Conservation (phyloP, 2,329 filamentous ascomycete genomes). For the Plenodomus tracheiphilus region DNA sequence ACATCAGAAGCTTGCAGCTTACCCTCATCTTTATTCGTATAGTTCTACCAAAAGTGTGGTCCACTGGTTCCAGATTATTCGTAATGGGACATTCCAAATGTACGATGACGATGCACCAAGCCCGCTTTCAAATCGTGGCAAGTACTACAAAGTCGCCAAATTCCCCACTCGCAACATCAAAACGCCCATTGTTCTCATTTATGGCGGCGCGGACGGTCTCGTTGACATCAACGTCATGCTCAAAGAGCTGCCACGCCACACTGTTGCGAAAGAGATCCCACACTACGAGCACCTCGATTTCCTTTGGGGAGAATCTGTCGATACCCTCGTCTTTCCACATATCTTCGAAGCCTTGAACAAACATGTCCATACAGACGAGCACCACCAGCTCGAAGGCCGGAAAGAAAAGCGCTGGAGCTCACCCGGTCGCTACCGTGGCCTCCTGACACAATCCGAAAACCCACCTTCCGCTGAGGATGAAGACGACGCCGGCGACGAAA, state of each 20-base stretch:
- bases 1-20: constrained; percentile 91
- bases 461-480: constrained; percentile 25
- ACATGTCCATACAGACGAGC: constrained; percentile 47
- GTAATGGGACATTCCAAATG: constrained; percentile 96
- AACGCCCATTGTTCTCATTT: constrained; percentile 90
- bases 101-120: constrained; percentile 92
- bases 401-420: constrained; percentile 33
- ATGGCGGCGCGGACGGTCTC: constrained; percentile 89
- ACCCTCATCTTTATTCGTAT: constrained; percentile 94
- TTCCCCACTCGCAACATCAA: constrained; percentile 98
- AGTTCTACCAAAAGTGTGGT: constrained; percentile 96
- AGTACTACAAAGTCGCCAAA: constrained; percentile 94
- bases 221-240: constrained; percentile 95
- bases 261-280: constrained; percentile 80
- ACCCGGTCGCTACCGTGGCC: constrained; percentile 31
- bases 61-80: constrained; percentile 99
- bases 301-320: constrained; percentile 86
- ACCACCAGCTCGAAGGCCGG: constrained; percentile 3
- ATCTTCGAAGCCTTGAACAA: constrained; percentile 86
- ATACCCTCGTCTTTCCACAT: constrained; percentile 83
- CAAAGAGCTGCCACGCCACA: constrained; percentile 80
- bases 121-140: constrained; percentile 70
- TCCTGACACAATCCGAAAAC: constrained; percentile 28
- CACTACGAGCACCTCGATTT: constrained; percentile 98
- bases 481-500: constrained; percentile 33